A percentile compares a stretch with the other conserved stretches of the same genome.
Evolutionary conservation across 192 early-diverging fungal species (phyloP).

Genomic region (Entomortierella parvispora): DNA sequence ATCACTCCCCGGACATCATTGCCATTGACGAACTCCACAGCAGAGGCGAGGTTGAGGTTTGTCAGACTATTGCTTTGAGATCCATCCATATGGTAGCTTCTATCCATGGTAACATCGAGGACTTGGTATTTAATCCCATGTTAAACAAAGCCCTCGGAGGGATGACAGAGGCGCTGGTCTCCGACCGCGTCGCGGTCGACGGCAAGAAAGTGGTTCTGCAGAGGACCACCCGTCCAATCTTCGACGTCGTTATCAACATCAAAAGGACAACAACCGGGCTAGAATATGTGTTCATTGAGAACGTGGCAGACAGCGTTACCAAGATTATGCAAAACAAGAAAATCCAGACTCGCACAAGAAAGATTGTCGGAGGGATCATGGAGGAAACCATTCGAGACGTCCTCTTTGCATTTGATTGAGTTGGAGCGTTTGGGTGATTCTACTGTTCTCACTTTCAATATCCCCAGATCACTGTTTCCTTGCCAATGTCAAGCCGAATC

Average conservation of each 20-base stretch:
- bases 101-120: slow-evolving; percentile 17
- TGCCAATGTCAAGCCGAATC: too few relatives aligned
- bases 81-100: slow-evolving; percentile 22
- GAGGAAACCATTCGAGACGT: background rate
- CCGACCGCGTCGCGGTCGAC: slow-evolving; percentile 8
- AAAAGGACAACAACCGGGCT: slow-evolving; percentile 4
- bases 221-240: slow-evolving; percentile 6
- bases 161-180: slow-evolving; percentile 4
- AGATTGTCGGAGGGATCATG: slow-evolving; percentile 7
- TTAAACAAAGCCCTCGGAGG: slow-evolving; percentile 17
- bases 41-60: slow-evolving; percentile 9
- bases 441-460: too few relatives aligned
- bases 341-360: slow-evolving; percentile 1
- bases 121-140: slow-evolving; percentile 22
- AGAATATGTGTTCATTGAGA: slow-evolving; percentile 11
- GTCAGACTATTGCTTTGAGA: slow-evolving; percentile 20
- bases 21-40: slow-evolving; percentile 20
- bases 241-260: slow-evolving; percentile 20
- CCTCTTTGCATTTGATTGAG: too few relatives aligned
- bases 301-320: slow-evolving; percentile 12
- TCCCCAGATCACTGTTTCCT: too few relatives aligned
- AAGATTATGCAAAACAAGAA: slow-evolving; percentile 10
- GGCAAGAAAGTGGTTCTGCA: slow-evolving; percentile 10
- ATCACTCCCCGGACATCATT: slow-evolving; percentile 23
- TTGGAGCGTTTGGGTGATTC: too few relatives aligned